Conservation (phyloP, 345 rosid genomes). For the Ceriops zippeliana region DNA sequence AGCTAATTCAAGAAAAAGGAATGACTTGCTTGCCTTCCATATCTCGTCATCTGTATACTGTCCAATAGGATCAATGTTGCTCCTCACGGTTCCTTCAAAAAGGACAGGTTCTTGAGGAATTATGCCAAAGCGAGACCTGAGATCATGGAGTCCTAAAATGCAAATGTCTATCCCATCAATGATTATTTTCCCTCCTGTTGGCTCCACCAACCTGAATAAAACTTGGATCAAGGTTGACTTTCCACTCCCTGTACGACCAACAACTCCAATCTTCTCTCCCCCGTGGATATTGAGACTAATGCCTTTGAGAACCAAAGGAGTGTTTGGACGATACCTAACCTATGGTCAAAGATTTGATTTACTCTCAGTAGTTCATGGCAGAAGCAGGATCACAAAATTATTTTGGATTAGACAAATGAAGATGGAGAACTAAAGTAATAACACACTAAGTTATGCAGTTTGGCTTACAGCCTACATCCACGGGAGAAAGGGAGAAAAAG, state of each 20-base stretch:
- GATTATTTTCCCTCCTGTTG: conserved; percentile 69
- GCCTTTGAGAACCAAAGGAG: conserved; percentile 87
- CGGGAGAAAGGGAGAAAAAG: too few species aligned
- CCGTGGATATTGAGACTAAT: conserved; percentile 67
- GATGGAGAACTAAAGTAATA: too few species aligned
- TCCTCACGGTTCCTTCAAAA: conserved; percentile 92
- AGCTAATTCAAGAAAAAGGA: conserved; percentile 1
- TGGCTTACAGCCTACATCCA: too few species aligned
- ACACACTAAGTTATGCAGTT: too few species aligned
- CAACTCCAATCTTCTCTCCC: conserved; percentile 88
- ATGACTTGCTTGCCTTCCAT: conserved; percentile 61
- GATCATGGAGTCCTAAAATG: conserved; percentile 77
- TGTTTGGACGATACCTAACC: conserved; percentile 87
- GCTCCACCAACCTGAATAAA: conserved; percentile 86
- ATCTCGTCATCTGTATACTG: conserved; percentile 78
- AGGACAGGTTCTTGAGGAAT: conserved; percentile 97
- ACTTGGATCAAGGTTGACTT: conserved; percentile 90
- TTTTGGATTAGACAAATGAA: too few species aligned
- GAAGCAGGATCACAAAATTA: not conserved
- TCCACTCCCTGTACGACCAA: conserved; percentile 96
- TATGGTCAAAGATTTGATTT: conserved; percentile 26
- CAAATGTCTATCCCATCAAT: conserved; percentile 81
- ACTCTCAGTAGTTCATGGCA: not conserved
- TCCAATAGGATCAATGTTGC: conserved; percentile 83
- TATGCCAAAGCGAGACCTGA: conserved; percentile 87